Percentiles rank a stretch among this genome's conserved stretches.
Evolutionary conservation across 805 yeast species (phyloP).

Genomic region (Lachancea thermotolerans): DNA sequence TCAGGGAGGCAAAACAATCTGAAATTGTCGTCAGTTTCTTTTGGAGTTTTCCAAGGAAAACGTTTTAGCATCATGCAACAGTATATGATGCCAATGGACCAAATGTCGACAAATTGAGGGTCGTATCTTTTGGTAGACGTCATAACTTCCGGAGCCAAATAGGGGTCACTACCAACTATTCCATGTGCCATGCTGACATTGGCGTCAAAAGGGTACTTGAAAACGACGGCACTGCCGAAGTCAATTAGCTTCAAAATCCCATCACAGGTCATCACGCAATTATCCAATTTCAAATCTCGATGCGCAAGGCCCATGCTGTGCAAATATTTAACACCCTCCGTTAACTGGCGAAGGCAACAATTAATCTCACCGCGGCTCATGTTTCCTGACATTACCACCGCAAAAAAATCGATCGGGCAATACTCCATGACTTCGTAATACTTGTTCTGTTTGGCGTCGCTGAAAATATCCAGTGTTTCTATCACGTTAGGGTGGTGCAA

Average conservation of each 20-base stretch:
- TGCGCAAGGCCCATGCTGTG: constrained; percentile 79
- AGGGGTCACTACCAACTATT: constrained; percentile 81
- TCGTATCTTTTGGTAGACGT: constrained; percentile 48
- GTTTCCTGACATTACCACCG: constrained; percentile 79
- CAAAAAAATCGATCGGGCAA: constrained; percentile 78
- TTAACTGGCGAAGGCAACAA: constrained; percentile 71
- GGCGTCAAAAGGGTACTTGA: constrained; percentile 66
- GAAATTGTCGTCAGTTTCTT: constrained; percentile 61
- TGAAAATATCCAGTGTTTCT: constrained; percentile 62
- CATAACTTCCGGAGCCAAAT: constrained; percentile 77
- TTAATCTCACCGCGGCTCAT: constrained; percentile 78
- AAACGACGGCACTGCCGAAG: constrained; percentile 79
- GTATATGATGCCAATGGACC: constrained; percentile 80
- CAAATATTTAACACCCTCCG: constrained; percentile 64
- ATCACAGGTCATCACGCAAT: constrained; percentile 67
- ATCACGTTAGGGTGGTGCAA: constrained; percentile 76
- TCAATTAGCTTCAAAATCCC: constrained; percentile 76
- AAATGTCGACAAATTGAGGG: constrained; percentile 72
- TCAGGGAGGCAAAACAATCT: constrained; percentile 58
- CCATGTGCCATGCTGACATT: constrained; percentile 59
- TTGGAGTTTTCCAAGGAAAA: constrained; percentile 85
- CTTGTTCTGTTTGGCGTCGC: constrained; percentile 53
- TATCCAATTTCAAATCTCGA: constrained; percentile 75
- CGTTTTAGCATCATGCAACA: constrained; percentile 83
- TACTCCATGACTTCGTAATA: constrained; percentile 82